A percentile compares a stretch with the other conserved stretches of the same genome.
Conservation (phyloP, 2,329 filamentous ascomycete genomes). For the Talaromyces sp. region DNA sequence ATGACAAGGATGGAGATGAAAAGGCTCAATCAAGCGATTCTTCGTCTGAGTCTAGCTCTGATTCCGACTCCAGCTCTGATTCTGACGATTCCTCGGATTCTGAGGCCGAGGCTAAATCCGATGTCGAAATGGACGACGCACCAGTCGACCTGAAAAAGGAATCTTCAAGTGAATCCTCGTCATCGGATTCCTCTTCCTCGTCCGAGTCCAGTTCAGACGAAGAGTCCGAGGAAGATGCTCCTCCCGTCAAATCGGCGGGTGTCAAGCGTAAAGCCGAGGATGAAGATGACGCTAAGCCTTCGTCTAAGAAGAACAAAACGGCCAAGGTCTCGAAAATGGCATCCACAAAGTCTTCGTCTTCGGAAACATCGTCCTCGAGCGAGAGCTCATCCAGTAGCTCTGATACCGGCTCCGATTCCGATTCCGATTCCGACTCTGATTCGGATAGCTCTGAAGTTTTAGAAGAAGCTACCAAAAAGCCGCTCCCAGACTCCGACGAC, state of each 20-base stretch:
- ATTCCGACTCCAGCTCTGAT: not conserved
- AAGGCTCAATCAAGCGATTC: not conserved
- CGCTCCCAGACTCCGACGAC: constrained; percentile 30
- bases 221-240: constrained; percentile 48
- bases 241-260: constrained; percentile 32
- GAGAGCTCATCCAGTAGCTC: constrained; percentile 27
- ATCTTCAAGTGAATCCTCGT: not conserved
- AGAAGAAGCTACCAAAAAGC: constrained; percentile 32
- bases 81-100: constrained; percentile 21
- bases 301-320: constrained; percentile 52
- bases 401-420: constrained; percentile 19
- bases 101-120: constrained; percentile 19
- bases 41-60: not conserved
- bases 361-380: constrained; percentile 27
- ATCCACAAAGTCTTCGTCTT: constrained; percentile 18
- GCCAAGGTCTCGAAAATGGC: constrained; percentile 1
- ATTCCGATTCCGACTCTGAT: constrained; percentile 17
- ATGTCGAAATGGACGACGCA: constrained; percentile 40
- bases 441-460: constrained; percentile 24
- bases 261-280: constrained; percentile 59
- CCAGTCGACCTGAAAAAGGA: constrained; percentile 26
- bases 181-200: constrained; percentile 13
- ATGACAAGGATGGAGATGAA: constrained; percentile 17
- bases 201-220: constrained; percentile 44
- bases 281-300: constrained; percentile 45